Evolutionary conservation across 345 rosid genomes (phyloP), one percentile per base, ranked within the genome.

Genomic region (Eucalyptus leucophloia): DNA sequence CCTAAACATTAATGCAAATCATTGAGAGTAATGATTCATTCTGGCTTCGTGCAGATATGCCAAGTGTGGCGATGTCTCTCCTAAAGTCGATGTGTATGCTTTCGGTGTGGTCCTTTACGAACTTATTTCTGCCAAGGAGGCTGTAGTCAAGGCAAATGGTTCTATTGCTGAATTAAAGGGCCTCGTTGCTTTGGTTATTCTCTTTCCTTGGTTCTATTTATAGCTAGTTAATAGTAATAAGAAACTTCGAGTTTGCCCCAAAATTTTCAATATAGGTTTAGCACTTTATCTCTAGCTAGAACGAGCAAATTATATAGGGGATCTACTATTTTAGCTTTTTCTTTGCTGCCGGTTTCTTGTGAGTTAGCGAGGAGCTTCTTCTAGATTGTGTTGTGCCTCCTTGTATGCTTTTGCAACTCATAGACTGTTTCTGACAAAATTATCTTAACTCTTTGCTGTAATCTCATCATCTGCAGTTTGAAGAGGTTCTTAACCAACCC

Each of bases 21-120:
- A 37, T 77, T 21, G 28, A 11, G 83, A 37, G 83, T 77, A 21
- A 77, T 37, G 3, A 77, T 77, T 77, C 26, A 37, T 77, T 77
- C 23, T 12, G 45, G 83, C 83, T 77, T 77, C 12, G 14, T 94
- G 89, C 94, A 97, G 99, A 93, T 96, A 94, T 93, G 98, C 98
- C 67, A 95, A 90, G 53, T 96, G 93, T 87, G 98, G 99, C 23
- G 98, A 96, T 89, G 97, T 97, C 88, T 97, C 99, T 91, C 93
- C 99, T 8, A 98, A 98, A 91, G 94, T 95, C 32, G 99, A 98
- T 92, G 99, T 98, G 50, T 98, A 93, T 83, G 99, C 99, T 28
- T 96, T 98, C 86, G 99, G 99, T 49, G 99, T 98, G 88, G 98
- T 98, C 86, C 98, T 98, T 40, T 98, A 95, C 54, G 99, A 98